These are phyloP conservation scores for Amesomyces nigricolor DNA, from an alignment of 2,329 filamentous ascomycete species.

Conservation along the genomic window DNA sequence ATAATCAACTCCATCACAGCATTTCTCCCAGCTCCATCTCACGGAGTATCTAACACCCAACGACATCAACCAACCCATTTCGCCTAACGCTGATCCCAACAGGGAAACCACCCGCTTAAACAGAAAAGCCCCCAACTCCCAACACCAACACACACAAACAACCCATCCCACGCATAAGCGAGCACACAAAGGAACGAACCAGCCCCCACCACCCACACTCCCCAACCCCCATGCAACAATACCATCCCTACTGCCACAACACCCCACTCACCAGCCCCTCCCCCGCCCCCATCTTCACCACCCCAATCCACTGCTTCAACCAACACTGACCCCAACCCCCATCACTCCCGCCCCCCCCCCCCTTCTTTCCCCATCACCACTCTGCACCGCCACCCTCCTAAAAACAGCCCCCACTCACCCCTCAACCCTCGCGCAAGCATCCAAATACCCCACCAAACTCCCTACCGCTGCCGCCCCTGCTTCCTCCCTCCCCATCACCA, in stretches of 20 bases:
- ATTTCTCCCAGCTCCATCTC: too few species aligned
- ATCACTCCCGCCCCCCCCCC: not conserved
- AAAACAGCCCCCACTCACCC: slow-evolving; percentile 20
- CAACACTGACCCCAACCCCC: slow-evolving; percentile 8
- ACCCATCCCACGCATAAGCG: too few species aligned
- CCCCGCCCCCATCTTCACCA: not conserved
- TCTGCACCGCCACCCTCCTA: not conserved
- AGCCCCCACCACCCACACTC: not conserved
- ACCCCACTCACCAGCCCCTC: slow-evolving; percentile 12
- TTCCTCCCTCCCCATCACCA: too few species aligned
- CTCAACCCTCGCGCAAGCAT: slow-evolving; percentile 14
- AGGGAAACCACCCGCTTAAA: too few species aligned
- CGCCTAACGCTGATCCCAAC: too few species aligned
- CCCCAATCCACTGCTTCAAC: slow-evolving; percentile 19
- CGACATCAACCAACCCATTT: too few species aligned
- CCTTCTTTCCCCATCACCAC: not conserved
- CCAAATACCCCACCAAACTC: slow-evolving; percentile 16
- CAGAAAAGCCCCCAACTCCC: too few species aligned
- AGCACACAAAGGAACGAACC: too few species aligned
- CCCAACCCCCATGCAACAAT: not conserved
- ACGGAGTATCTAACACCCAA: too few species aligned
- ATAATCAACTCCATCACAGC: too few species aligned
- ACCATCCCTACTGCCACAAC: slow-evolving; percentile 14
- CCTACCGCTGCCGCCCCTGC: not conserved
- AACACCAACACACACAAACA: too few species aligned